phyloP scores from a whole-genome alignment of 495 filamentous ascomycete species.

The Penicillium macrosclerotiorum region DNA sequence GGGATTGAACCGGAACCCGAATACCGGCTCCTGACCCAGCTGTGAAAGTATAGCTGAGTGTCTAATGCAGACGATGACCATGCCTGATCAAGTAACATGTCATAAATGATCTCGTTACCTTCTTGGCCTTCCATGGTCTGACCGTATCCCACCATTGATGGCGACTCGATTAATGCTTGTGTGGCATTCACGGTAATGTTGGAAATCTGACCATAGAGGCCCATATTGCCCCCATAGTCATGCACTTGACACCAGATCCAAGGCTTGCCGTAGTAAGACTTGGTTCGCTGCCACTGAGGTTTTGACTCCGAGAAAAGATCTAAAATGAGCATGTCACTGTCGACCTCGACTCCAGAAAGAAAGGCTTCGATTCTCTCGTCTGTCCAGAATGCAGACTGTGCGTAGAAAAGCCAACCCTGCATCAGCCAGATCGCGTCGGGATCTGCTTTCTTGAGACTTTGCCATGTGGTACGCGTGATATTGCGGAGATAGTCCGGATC shows the following conservation, averaged over 20 bases:
- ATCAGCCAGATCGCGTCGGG: slow-evolving; percentile 52
- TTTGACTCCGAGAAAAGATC: slow-evolving; percentile 51
- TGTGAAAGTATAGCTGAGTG: slow-evolving; percentile 43
- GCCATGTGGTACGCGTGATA: slow-evolving; percentile 44
- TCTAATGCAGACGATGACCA: slow-evolving; percentile 49
- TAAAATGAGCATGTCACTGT: slow-evolving; percentile 49
- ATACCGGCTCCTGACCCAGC: slow-evolving; percentile 49
- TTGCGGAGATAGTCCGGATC: slow-evolving; percentile 46
- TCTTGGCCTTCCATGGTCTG: slow-evolving; percentile 50
- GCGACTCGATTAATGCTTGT: slow-evolving; percentile 36
- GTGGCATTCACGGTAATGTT: slow-evolving; percentile 34
- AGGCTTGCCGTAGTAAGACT: slow-evolving; percentile 52
- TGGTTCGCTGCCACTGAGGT: slow-evolving; percentile 52
- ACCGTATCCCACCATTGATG: slow-evolving; percentile 21
- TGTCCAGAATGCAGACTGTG: slow-evolving; percentile 48
- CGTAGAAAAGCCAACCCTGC: slow-evolving; percentile 56
- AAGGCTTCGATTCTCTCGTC: slow-evolving; percentile 48
- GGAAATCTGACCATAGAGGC: slow-evolving; percentile 50
- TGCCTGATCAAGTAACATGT: slow-evolving; percentile 49
- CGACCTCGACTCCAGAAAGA: slow-evolving; percentile 43
- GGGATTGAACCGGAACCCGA: slow-evolving; percentile 33
- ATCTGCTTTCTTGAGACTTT: slow-evolving; percentile 46
- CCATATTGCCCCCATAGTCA: slow-evolving; percentile 50
- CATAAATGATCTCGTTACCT: slow-evolving; percentile 55
- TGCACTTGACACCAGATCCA: slow-evolving; percentile 55